Percentiles rank a stretch among this genome's conserved stretches.
phyloP scores from a whole-genome alignment of 257 asterid genomes.

The Orobanche coerulescens region DNA sequence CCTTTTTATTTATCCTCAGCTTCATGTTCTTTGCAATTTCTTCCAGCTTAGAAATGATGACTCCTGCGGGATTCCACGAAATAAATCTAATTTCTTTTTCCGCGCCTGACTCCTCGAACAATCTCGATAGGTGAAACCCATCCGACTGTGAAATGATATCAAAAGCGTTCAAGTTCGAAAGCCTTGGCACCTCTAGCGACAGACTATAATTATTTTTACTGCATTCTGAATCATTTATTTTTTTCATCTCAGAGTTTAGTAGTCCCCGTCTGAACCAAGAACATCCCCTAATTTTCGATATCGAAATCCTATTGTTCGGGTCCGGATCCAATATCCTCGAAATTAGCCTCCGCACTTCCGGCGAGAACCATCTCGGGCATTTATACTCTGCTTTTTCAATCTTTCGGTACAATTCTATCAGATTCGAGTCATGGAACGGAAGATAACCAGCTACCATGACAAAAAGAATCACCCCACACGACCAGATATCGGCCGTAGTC shows the following conservation, averaged over 20 bases:
- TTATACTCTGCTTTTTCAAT: constrained; percentile 51
- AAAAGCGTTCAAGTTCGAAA: constrained; percentile 57
- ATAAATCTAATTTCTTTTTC: constrained; percentile 64
- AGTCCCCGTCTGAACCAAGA: constrained; percentile 53
- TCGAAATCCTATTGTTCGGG: constrained; percentile 49
- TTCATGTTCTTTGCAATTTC: constrained; percentile 55
- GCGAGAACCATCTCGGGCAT: constrained; percentile 62
- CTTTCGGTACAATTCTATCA: constrained; percentile 77
- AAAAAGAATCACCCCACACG: constrained; percentile 69
- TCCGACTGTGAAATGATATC: constrained; percentile 61
- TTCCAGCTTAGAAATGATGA: constrained; percentile 62
- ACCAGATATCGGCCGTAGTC: constrained; percentile 69
- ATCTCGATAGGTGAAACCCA: constrained; percentile 56
- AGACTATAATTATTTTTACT: constrained; percentile 25
- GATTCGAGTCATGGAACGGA: constrained; percentile 65
- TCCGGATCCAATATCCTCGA: constrained; percentile 58
- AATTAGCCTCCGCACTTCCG: constrained; percentile 44
- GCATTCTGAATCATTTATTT: constrained; percentile 18
- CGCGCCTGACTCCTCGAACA: constrained; percentile 56
- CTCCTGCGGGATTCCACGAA: constrained; percentile 55
- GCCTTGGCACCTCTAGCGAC: constrained; percentile 21
- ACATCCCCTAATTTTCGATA: constrained; percentile 43
- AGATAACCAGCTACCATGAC: constrained; percentile 67
- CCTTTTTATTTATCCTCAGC: constrained; percentile 58
- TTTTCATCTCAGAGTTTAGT: constrained; percentile 18